Base-by-base conservation (phyloP, 768 basidiomycete genomes). In the Pleurotus pulmonarius region DNA sequence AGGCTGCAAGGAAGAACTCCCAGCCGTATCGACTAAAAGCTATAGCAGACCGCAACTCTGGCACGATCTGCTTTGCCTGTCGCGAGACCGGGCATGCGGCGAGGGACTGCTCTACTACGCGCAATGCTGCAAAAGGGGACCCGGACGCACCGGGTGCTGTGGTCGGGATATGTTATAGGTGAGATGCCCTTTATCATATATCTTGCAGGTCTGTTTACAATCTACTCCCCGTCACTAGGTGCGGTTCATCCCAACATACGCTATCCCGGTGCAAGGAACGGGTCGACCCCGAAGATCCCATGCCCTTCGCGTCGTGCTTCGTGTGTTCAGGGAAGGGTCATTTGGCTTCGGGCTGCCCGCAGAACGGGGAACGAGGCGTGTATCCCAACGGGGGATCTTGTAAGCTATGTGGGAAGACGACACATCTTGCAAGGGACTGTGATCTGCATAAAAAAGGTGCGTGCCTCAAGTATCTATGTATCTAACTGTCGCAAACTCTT, bases 311-410 rank as follows among this genome's bases (percentile, higher is more conserved):
- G 0, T 90, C 87, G 3, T 98, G 95, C 71, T 98, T 94, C 66
- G 88, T 98, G 16, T 98, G 95, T 66, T 83, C 83, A 3, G 79
- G 76, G 3, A 86, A 81, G 62, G 95, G 95, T 1, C 95, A 98
- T 65, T 80, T 98, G 1, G 90, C 92, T 2, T 87, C 90, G 1
- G 71, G 82, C 12, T 98, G 95, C 69, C 88, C 91, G 0, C 71
- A 87, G 63, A 97, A 97, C 65, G 80, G 81, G 60, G 78, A 77
- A 0, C 89, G 83, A 62, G 93, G 94, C 0, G 78, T 96, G 22
- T 97, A 97, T 63, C 92, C 93, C 0, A 88, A 96, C 58, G 94
- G 94, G 22, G 95, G 95, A 2, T 82, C 78, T 57, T 98, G 95
- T 65, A 95, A 93, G 64, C 75, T 97, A 7, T 98, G 95, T 64